These are phyloP conservation scores for Samsoniella hepiali DNA, from an alignment of 2,329 filamentous ascomycete genomes.

Conservation along the genomic window DNA sequence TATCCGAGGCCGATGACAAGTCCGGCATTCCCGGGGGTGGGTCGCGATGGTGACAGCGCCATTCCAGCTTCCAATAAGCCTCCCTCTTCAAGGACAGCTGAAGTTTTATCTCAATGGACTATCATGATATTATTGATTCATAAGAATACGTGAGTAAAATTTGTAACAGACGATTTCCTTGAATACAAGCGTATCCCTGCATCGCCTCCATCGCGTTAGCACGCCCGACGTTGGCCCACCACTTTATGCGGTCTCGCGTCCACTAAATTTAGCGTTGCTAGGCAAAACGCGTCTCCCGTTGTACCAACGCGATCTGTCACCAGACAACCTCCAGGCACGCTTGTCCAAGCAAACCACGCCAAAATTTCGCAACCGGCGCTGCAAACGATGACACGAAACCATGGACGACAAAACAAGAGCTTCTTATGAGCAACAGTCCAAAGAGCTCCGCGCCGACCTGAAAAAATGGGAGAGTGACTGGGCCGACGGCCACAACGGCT, in stretches of 20 bases:
- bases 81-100: no score
- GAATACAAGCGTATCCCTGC: no score
- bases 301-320: neutral
- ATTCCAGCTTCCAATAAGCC: no score
- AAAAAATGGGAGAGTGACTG: constrained; percentile 74
- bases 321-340: neutral
- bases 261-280: constrained; percentile 13
- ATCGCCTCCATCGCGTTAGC: no score
- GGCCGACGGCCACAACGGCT: constrained; percentile 57
- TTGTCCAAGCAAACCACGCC: neutral
- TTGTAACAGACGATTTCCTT: no score
- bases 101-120: no score
- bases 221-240: neutral
- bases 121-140: no score
- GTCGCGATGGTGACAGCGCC: no score
- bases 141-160: no score
- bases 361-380: neutral
- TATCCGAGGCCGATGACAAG: no score
- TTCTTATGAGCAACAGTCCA: constrained; percentile 48
- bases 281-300: constrained; percentile 8
- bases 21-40: no score
- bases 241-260: constrained; percentile 13
- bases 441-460: constrained; percentile 61
- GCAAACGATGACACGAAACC: constrained; percentile 11
- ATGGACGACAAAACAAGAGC: constrained; percentile 48